Conservation (phyloP, 768 basidiomycete genomes). For the Macrolepiota albuminosa region DNA sequence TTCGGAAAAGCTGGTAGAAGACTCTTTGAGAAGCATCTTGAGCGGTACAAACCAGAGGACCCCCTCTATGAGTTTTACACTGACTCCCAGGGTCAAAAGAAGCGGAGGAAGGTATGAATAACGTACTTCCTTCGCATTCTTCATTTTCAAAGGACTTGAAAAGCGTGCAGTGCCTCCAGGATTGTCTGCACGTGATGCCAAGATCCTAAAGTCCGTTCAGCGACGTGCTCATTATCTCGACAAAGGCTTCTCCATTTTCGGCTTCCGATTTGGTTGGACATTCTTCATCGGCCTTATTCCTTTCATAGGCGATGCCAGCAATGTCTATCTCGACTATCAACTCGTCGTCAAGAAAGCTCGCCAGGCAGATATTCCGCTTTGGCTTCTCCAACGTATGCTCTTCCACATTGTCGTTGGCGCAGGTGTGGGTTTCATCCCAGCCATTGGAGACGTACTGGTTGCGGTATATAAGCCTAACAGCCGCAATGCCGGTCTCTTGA, state of each 20-base stretch:
- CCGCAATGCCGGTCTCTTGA: constrained; percentile 80
- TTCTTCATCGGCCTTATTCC: constrained; percentile 78
- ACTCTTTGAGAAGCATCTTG: constrained; percentile 60
- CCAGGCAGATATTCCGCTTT: constrained; percentile 61
- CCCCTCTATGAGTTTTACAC: constrained; percentile 67
- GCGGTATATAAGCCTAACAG: constrained; percentile 86
- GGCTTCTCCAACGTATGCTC: constrained; percentile 72
- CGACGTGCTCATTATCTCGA: constrained; percentile 82
- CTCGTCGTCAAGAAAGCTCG: constrained; percentile 75
- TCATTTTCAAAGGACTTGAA: not conserved
- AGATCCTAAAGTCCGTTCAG: constrained; percentile 71
- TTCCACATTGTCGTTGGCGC: constrained; percentile 70
- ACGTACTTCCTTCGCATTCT: not conserved
- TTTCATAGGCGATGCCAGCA: constrained; percentile 60
- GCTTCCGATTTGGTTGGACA: constrained; percentile 83
- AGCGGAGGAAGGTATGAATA: constrained; percentile 49
- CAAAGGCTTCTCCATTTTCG: constrained; percentile 77
- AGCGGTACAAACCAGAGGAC: constrained; percentile 66
- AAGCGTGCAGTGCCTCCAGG: constrained; percentile 73
- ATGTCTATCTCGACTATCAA: constrained; percentile 62
- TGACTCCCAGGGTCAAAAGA: constrained; percentile 50
- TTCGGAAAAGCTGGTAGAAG: constrained; percentile 46
- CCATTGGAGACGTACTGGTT: constrained; percentile 71
- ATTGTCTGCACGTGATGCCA: constrained; percentile 68
- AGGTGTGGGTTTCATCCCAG: constrained; percentile 59